A percentile compares a stretch with the other conserved stretches of the same genome.
Conservation (phyloP, 768 basidiomycete species). For the Hericium coralloides region DNA sequence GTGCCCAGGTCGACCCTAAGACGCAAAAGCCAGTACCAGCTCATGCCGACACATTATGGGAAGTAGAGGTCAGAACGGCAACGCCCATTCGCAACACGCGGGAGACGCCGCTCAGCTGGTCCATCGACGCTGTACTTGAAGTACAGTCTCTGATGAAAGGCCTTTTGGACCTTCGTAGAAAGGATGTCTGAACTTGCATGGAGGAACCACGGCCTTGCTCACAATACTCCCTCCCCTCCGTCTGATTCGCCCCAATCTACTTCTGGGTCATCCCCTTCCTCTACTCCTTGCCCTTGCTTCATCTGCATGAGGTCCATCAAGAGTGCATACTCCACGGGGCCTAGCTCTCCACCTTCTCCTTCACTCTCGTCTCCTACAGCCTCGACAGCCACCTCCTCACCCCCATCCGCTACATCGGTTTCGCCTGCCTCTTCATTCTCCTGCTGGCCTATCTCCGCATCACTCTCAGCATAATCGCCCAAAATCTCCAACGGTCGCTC, state of each 20-base stretch:
- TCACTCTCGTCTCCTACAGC: slow-evolving; percentile 25
- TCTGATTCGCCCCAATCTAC: slow-evolving; percentile 46
- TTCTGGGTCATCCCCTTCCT: slow-evolving; percentile 29
- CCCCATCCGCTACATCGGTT: slow-evolving; percentile 9
- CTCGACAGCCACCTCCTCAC: slow-evolving; percentile 13
- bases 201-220: not conserved
- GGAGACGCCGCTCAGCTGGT: slow-evolving; percentile 60
- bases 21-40: slow-evolving; percentile 70
- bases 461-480: slow-evolving; percentile 45
- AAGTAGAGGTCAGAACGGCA: slow-evolving; percentile 82
- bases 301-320: slow-evolving; percentile 35
- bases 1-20: slow-evolving; percentile 55
- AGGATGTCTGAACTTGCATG: slow-evolving; percentile 42
- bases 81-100: slow-evolving; percentile 70
- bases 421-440: slow-evolving; percentile 10
- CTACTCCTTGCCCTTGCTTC: slow-evolving; percentile 20
- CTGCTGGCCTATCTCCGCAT: slow-evolving; percentile 18
- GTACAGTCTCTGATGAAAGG: slow-evolving; percentile 83
- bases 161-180: slow-evolving; percentile 64
- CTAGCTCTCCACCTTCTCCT: slow-evolving; percentile 18
- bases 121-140: slow-evolving; percentile 69
- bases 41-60: slow-evolving; percentile 77
- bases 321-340: slow-evolving; percentile 29
- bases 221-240: slow-evolving; percentile 9
- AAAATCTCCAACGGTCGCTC: slow-evolving; percentile 21